Conservation (phyloP, 371 early-diverging fungal genomes). For the Rhizopus delemar region DNA sequence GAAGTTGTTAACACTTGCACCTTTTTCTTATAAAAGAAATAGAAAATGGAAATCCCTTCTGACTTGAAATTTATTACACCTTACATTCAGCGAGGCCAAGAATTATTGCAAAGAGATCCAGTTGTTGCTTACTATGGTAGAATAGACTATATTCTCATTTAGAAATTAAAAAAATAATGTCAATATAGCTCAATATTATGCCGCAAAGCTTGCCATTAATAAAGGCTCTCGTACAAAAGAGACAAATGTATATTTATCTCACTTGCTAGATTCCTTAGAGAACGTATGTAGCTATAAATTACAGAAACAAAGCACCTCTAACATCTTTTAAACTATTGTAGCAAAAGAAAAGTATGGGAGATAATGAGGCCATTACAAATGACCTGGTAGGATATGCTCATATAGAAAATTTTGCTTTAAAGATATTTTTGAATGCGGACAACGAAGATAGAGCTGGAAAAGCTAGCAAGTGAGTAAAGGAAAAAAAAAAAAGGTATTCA, state of each 20-base stretch:
- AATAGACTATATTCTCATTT: neutral
- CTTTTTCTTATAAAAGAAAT: neutral
- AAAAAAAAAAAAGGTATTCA: neutral
- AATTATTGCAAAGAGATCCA: conserved; percentile 77
- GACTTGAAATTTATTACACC: conserved; percentile 72
- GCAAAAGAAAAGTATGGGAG: conserved; percentile 67
- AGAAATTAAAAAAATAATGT: neutral
- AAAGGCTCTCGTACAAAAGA: conserved; percentile 60
- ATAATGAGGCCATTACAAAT: conserved; percentile 75
- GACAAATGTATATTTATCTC: conserved; percentile 63
- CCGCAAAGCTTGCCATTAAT: conserved; percentile 79
- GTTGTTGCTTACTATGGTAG: conserved; percentile 79
- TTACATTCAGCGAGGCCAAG: conserved; percentile 81
- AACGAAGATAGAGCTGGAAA: conserved; percentile 85
- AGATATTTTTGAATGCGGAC: conserved; percentile 90
- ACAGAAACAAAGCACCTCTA: no score
- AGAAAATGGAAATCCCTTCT: conserved; percentile 56
- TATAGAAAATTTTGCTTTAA: conserved; percentile 85
- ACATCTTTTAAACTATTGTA: conserved; percentile 18
- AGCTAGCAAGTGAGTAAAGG: conserved; percentile 63
- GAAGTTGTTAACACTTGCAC: no score
- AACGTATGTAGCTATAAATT: conserved; percentile 40
- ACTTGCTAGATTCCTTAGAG: conserved; percentile 79
- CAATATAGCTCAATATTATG: conserved; percentile 82
- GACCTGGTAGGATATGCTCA: conserved; percentile 84